Evolutionary conservation across 2,329 filamentous ascomycete genomes (phyloP).

Genomic region (Phaeosphaeriaceae sp.): DNA sequence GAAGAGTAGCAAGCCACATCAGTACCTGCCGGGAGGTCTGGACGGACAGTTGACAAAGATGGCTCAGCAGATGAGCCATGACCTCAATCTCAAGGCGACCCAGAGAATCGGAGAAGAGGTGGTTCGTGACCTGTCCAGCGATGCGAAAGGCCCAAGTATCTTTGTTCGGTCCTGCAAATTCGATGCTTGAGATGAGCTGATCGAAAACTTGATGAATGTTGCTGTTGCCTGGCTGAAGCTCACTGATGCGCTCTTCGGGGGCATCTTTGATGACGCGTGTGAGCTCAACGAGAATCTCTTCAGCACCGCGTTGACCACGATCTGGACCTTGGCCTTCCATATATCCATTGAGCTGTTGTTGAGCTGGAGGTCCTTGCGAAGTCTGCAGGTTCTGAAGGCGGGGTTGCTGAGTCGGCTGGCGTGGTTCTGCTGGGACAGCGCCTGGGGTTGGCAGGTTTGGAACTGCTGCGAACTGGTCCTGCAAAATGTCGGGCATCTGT

Average conservation of each 20-base stretch:
- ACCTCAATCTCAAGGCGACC: slow-evolving; percentile 68
- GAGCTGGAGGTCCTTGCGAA: slow-evolving; percentile 45
- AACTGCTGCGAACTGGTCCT: slow-evolving; percentile 66
- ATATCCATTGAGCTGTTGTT: slow-evolving; percentile 67
- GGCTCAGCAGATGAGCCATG: slow-evolving; percentile 66
- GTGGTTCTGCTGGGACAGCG: slow-evolving; percentile 67
- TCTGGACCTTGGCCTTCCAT: slow-evolving; percentile 52
- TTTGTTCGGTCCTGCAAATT: slow-evolving; percentile 60
- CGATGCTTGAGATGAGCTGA: slow-evolving; percentile 61
- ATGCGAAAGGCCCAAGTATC: slow-evolving; percentile 63
- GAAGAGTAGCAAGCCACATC: slow-evolving; percentile 58
- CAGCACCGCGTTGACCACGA: slow-evolving; percentile 56
- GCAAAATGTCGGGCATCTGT: slow-evolving; percentile 68
- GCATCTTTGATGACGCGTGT: slow-evolving; percentile 64
- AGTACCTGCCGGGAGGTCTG: slow-evolving; percentile 62
- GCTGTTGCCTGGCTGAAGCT: slow-evolving; percentile 60
- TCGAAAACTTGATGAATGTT: slow-evolving; percentile 65
- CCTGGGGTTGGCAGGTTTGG: slow-evolving; percentile 69
- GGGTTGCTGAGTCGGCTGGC: slow-evolving; percentile 60
- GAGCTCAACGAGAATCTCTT: slow-evolving; percentile 63
- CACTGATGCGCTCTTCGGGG: slow-evolving; percentile 64
- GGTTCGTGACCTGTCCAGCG: slow-evolving; percentile 63
- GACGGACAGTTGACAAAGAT: slow-evolving; percentile 68
- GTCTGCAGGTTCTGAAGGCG: slow-evolving; percentile 49
- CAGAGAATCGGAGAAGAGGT: slow-evolving; percentile 63